Base-by-base conservation (phyloP, 2,329 filamentous ascomycete species). In the Chalaropsis thielavioides region DNA sequence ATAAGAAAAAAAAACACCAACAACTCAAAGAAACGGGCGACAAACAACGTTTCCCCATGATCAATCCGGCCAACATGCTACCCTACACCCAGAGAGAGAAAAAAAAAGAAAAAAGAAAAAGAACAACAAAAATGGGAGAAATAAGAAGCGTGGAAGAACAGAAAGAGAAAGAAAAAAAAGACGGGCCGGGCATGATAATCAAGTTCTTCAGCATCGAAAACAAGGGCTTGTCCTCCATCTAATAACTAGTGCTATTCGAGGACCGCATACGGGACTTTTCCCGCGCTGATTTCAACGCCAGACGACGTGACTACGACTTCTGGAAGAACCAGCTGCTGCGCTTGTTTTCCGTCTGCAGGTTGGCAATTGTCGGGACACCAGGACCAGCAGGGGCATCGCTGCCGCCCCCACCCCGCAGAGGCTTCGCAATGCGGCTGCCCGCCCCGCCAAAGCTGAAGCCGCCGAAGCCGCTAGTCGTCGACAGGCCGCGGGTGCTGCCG, bases 401-500 rank as follows among this genome's bases (percentile, higher is more conserved):
- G 61, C 78, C 81, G 68, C 84, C 76, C 68, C 84, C 84, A 63
- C 85, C 85, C 66, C 85, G 80, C 46, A 88, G 79, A 19, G 85
- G 85, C 75, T 88, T 88, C 63, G 85, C 85, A 70, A 88, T 88
- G 70, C 85, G 79, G 75, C 83, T 86, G 66, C 84, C 84, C 3
- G 80, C 81, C 63, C 77, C 79, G 68, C 78, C 76, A 70, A 88
- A 95, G 76, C 82, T 90, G 75, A 95, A 92, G 71, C 84, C 84
- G 61, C 81, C 83, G 68, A 80, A 75, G 68, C 76, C 76, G 64
- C 81, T 80, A 7, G 83, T 80, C 60, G 85, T 83, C 69, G 84
- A 83, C 64, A 96, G 83, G 64, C 90, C 91, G 69, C 91, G 87
- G 11, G 92, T 96, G 69, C 89, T 94, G 71, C 92, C 90, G 61